Conservation (phyloP, 768 basidiomycete genomes). For the Cystobasidium onofrii region DNA sequence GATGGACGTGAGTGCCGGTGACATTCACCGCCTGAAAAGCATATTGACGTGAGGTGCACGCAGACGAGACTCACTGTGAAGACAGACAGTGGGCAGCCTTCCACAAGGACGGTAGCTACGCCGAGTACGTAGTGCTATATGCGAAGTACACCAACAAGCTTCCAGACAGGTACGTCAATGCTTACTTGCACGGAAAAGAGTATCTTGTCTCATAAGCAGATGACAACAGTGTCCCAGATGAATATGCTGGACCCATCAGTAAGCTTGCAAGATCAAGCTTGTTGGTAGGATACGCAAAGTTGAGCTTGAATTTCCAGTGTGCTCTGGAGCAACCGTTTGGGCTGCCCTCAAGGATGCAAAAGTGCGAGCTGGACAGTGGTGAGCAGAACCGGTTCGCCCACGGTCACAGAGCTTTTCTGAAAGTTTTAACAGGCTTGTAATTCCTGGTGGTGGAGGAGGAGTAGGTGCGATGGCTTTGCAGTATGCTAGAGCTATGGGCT, state of each 20-base stretch:
- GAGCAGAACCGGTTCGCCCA: neutral
- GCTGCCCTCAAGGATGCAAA: slow-evolving; percentile 66
- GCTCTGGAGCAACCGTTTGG: slow-evolving; percentile 63
- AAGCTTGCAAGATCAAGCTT: slow-evolving; percentile 22
- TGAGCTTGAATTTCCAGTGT: too few species aligned
- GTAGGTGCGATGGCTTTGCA: slow-evolving; percentile 53
- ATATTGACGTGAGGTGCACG: too few species aligned
- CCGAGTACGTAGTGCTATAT: slow-evolving; percentile 12
- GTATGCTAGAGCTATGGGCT: slow-evolving; percentile 67
- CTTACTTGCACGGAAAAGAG: neutral
- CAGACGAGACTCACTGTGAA: slow-evolving; percentile 63
- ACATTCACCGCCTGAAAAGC: neutral
- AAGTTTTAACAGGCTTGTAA: slow-evolving; percentile 45
- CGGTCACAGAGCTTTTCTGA: neutral
- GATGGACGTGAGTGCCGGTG: neutral
- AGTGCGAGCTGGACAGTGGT: slow-evolving; percentile 53
- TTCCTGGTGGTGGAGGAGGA: slow-evolving; percentile 58
- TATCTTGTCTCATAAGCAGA: neutral
- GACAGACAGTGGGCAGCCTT: slow-evolving; percentile 60
- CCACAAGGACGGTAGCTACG: slow-evolving; percentile 67
- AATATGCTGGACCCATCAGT: slow-evolving; percentile 63
- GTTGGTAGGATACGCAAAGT: too few species aligned
- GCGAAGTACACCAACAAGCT: neutral
- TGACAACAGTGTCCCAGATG: slow-evolving; percentile 48
- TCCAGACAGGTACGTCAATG: neutral